Evolutionary conservation across 192 early-diverging fungal genomes (phyloP).

Genomic region (Backusella macrospora): DNA sequence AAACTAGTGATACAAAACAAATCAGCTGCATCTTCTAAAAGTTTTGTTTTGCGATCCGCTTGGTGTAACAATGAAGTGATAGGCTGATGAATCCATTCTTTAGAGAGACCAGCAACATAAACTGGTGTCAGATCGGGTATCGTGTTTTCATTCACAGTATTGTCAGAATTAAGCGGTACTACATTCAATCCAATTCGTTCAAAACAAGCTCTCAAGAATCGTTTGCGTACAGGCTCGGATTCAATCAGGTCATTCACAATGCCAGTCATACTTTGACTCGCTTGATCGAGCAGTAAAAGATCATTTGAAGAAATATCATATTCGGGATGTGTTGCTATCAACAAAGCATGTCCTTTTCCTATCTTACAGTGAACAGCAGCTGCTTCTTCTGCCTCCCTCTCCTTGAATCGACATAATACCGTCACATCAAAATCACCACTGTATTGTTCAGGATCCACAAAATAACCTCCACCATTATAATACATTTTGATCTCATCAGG

Average conservation of each 20-base stretch:
- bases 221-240: constrained; percentile 53
- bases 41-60: neutral
- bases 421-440: constrained; percentile 23
- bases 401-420: constrained; percentile 46
- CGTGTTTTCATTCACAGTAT: constrained; percentile 30
- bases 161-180: constrained; percentile 45
- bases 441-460: constrained; percentile 48
- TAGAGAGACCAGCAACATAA: constrained; percentile 32
- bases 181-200: constrained; percentile 64
- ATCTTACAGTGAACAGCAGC: constrained; percentile 72
- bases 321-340: constrained; percentile 86
- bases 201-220: constrained; percentile 62
- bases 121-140: constrained; percentile 46
- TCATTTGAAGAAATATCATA: constrained; percentile 64
- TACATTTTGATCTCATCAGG: constrained; percentile 46
- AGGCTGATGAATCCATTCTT: neutral
- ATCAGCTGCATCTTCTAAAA: constrained; percentile 4
- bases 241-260: constrained; percentile 52
- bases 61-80: neutral
- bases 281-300: constrained; percentile 50
- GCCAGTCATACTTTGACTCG: constrained; percentile 46
- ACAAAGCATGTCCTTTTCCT: constrained; percentile 68
- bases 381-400: constrained; percentile 40
- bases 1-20: constrained; percentile 3
- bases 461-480: constrained; percentile 78